Conservation (phyloP, 2,329 filamentous ascomycete genomes). For the Fusarium compactum region DNA sequence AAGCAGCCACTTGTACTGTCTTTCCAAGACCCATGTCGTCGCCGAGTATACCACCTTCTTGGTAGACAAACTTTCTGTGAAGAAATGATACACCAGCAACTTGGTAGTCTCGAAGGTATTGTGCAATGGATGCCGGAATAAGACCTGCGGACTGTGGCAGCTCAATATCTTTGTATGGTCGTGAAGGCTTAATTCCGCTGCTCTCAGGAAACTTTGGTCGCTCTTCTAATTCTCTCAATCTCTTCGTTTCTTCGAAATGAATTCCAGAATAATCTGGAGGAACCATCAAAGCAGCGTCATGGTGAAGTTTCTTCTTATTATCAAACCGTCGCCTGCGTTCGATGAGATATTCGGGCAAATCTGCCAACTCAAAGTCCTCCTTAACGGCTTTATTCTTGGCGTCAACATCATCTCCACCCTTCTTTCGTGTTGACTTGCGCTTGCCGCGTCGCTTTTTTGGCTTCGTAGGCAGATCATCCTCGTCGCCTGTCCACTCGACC, state of each 20-base stretch:
- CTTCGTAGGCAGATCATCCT: slow-evolving; percentile 69
- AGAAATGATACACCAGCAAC: slow-evolving; percentile 86
- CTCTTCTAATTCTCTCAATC: slow-evolving; percentile 63
- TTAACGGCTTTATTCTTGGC: slow-evolving; percentile 54
- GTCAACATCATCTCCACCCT: slow-evolving; percentile 42
- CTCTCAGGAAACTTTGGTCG: slow-evolving; percentile 73
- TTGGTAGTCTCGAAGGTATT: slow-evolving; percentile 93
- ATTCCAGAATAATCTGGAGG: slow-evolving; percentile 83
- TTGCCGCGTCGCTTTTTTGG: slow-evolving; percentile 56
- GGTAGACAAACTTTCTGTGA: slow-evolving; percentile 89
- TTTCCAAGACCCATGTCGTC: slow-evolving; percentile 99
- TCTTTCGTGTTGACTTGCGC: slow-evolving; percentile 49
- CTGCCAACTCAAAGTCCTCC: slow-evolving; percentile 57
- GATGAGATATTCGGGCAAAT: slow-evolving; percentile 74
- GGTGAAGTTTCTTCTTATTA: slow-evolving; percentile 66
- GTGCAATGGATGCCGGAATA: slow-evolving; percentile 89
- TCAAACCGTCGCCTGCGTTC: slow-evolving; percentile 78
- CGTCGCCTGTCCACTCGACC: slow-evolving; percentile 69
- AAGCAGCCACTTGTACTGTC: slow-evolving; percentile 94
- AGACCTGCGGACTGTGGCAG: slow-evolving; percentile 81
- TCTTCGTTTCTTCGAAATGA: slow-evolving; percentile 68
- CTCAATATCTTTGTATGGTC: slow-evolving; percentile 79
- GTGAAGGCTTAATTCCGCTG: slow-evolving; percentile 71
- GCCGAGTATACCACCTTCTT: slow-evolving; percentile 89
- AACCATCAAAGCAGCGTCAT: slow-evolving; percentile 76